These are phyloP conservation scores for Holtermanniella nyarrowii DNA, from an alignment of 768 basidiomycete genomes.

Conservation along the genomic window DNA sequence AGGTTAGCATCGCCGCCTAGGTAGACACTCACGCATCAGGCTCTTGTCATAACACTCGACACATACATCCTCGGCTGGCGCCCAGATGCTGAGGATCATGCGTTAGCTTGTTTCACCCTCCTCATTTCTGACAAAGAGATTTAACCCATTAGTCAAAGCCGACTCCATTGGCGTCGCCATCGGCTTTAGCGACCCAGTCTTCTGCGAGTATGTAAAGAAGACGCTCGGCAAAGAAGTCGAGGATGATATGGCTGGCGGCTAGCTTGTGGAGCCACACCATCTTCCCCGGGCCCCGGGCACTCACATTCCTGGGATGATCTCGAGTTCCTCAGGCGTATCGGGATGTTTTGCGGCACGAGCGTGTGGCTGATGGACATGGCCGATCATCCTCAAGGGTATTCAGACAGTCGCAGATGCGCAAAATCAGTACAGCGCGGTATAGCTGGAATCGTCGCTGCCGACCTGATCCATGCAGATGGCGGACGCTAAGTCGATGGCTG, in stretches of 20 bases:
- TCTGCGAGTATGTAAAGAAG: not conserved
- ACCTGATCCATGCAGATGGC: conserved; percentile 44
- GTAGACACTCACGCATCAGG: not conserved
- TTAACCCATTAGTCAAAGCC: not conserved
- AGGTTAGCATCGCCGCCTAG: not conserved
- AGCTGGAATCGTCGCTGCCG: conserved; percentile 69
- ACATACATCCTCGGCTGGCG: not conserved
- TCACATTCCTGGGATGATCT: not conserved
- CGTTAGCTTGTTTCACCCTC: too few species aligned
- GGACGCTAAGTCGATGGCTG: conserved; percentile 63
- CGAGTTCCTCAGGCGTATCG: not conserved
- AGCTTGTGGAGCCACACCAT: not conserved
- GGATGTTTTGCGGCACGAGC: not conserved
- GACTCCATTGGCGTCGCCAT: not conserved
- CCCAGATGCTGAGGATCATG: too few species aligned
- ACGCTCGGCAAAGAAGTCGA: not conserved
- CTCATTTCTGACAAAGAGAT: not conserved
- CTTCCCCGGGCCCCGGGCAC: not conserved
- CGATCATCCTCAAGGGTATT: conserved; percentile 55
- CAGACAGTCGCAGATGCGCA: conserved; percentile 61
- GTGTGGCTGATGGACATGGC: conserved; percentile 20
- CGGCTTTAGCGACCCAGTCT: not conserved
- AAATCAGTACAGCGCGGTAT: conserved; percentile 56
- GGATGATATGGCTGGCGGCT: not conserved
- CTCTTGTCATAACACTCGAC: not conserved